Conservation (phyloP, 1,139 yeast species). For the Scheffersomyces cryptocercus region DNA sequence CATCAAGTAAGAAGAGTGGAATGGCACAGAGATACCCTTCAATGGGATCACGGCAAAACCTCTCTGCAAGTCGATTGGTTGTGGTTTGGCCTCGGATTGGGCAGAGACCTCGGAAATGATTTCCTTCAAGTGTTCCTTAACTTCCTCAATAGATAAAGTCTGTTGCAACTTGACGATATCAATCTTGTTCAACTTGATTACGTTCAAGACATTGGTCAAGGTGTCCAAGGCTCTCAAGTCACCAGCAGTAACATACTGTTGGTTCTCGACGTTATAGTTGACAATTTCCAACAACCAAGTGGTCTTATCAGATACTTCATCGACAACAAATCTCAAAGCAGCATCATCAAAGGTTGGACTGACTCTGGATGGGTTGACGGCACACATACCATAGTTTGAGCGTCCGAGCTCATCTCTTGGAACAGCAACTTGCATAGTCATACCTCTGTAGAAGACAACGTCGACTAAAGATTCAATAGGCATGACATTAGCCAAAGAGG, state of each 20-base stretch:
- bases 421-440: slow-evolving; percentile 99
- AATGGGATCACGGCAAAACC: slow-evolving; percentile 98
- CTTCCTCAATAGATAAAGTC: slow-evolving; percentile 80
- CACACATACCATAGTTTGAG: slow-evolving; percentile 99
- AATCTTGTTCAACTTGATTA: slow-evolving; percentile 89
- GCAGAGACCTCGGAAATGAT: slow-evolving; percentile 83
- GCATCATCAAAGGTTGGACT: slow-evolving; percentile 87
- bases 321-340: slow-evolving; percentile 93
- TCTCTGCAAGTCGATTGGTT: slow-evolving; percentile 95
- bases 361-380: slow-evolving; percentile 95
- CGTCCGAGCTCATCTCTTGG: slow-evolving; percentile 95
- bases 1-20: slow-evolving; percentile 97
- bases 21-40: slow-evolving; percentile 97
- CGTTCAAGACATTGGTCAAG: slow-evolving; percentile 88
- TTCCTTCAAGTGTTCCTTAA: slow-evolving; percentile 81
- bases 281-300: slow-evolving; percentile 97
- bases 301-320: slow-evolving; percentile 78
- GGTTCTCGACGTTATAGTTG: slow-evolving; percentile 96
- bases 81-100: slow-evolving; percentile 82
- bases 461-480: slow-evolving; percentile 97
- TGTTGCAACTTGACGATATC: slow-evolving; percentile 87
- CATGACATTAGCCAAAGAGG: slow-evolving; percentile 97
- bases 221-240: slow-evolving; percentile 94
- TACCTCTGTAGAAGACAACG: slow-evolving; percentile 99
- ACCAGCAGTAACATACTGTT: slow-evolving; percentile 98